Percentiles rank a stretch among this genome's conserved stretches.
Evolutionary conservation across 768 basidiomycete genomes (phyloP).

Genomic region (Galerina marginata): DNA sequence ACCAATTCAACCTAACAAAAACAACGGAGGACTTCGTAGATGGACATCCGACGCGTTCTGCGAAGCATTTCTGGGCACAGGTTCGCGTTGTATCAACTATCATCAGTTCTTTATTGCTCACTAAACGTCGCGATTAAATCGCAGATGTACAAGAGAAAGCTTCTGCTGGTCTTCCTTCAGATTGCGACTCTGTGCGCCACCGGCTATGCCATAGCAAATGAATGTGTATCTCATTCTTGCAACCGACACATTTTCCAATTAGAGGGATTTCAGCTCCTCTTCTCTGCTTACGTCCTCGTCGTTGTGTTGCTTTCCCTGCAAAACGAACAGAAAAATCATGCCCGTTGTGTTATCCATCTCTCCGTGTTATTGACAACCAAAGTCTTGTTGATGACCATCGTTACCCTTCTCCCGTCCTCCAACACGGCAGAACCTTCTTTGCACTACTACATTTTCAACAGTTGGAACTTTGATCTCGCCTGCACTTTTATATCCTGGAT

Average conservation of each 20-base stretch:
- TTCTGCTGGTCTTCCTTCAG: neutral
- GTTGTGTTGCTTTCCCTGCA: neutral
- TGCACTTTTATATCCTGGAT: constrained; percentile 11
- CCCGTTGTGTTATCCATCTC: neutral
- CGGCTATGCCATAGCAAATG: neutral
- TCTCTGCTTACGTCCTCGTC: neutral
- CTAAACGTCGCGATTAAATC: neutral
- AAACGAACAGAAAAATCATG: neutral
- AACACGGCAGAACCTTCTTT: neutral
- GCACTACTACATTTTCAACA: neutral
- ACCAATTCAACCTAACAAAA: constrained; percentile 5
- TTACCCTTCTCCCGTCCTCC: constrained; percentile 10
- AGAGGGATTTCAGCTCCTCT: neutral
- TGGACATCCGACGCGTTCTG: constrained; percentile 16
- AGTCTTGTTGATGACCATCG: neutral
- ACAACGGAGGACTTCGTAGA: constrained; percentile 15
- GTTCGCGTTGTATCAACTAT: constrained; percentile 6
- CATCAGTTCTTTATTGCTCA: neutral
- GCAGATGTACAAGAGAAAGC: constrained; percentile 10
- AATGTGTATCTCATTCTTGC: neutral
- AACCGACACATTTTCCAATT: neutral
- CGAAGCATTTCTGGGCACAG: constrained; percentile 14
- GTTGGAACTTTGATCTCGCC: constrained; percentile 12
- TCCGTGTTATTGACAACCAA: constrained; percentile 2
- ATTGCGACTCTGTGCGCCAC: neutral